Percentiles rank a stretch among this genome's conserved stretches.
Conservation (phyloP, 2,329 filamentous ascomycete species). For the Alternaria dauci region DNA sequence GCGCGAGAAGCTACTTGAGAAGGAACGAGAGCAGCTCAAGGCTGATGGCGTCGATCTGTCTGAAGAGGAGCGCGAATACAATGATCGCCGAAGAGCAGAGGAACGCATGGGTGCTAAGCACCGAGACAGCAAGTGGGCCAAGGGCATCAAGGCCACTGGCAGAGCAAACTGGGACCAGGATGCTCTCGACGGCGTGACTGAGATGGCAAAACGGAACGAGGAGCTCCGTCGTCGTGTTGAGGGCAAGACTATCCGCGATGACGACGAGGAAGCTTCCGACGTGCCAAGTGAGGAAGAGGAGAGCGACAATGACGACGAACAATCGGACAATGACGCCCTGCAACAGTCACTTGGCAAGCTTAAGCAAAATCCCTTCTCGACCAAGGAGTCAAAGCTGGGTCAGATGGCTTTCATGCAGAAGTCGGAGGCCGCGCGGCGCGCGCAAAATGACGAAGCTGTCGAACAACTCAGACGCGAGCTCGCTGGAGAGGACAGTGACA, state of each 20-base stretch:
- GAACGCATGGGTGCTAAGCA: conserved; percentile 87
- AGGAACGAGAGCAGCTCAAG: conserved; percentile 65
- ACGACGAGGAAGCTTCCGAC: conserved; percentile 57
- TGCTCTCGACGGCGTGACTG: conserved; percentile 76
- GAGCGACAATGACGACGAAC: conserved; percentile 67
- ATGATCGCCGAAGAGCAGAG: conserved; percentile 79
- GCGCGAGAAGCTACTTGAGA: conserved; percentile 65
- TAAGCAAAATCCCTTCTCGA: conserved; percentile 61
- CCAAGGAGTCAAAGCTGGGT: conserved; percentile 72
- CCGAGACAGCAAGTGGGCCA: conserved; percentile 91
- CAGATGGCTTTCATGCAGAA: conserved; percentile 95
- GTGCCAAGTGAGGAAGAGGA: conserved; percentile 60
- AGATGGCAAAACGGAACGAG: conserved; percentile 83
- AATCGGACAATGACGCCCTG: conserved; percentile 57
- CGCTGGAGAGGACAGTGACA: conserved; percentile 64
- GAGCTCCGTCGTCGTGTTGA: conserved; percentile 82
- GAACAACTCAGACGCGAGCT: conserved; percentile 71
- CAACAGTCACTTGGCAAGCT: conserved; percentile 49
- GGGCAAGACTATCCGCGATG: conserved; percentile 67
- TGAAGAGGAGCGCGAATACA: conserved; percentile 70
- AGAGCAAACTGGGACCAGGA: conserved; percentile 89
- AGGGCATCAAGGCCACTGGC: conserved; percentile 79
- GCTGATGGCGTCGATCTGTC: conserved; percentile 68
- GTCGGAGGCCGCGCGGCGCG: conserved; percentile 79
- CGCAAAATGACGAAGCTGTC: conserved; percentile 78